Evolutionary conservation across 257 asterid genomes (phyloP), one percentile per base, ranked within the genome.

Genomic region (Nicotiana tomentosiformis): DNA sequence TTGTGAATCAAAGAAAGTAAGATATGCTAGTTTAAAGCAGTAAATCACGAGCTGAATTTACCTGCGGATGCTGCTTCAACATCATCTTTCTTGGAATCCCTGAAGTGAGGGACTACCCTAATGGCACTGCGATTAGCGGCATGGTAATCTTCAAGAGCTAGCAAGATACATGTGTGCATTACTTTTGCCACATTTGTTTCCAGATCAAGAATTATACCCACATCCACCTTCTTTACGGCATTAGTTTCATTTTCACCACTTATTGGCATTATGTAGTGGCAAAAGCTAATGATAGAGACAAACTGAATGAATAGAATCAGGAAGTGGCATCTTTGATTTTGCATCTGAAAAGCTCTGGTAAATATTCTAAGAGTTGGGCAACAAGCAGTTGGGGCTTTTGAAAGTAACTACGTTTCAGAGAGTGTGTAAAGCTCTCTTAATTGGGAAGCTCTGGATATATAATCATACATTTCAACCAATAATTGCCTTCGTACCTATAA

Each of bases 201-300:
- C 65, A 65, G 53, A 80, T 90, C 90, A 64, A 89, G 90, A 85
- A 90, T 84, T 10, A 90, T 43, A 2, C 93, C 93, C 9, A 90
- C 85, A 61, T 89, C 85, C 53, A 83, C 87, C 77, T 85, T 5
- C 43, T 37, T 81, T 18, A 29, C 61, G 29, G 84, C 81, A 65
- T 57, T 72, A 2, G 55, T 82, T 29, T 80, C 69, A 43, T 70
- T 81, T 18, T 18, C 61, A 49, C 68, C 78, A 16, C 78, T 69
- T 69, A 39, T 18, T 68, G 9, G 77, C 9, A 20, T 68, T 18
- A 33, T 65, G n/a, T 35, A 62, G 15, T 55, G 10, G 79, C 56
- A 35, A 62, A 69, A 76, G 85, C 81, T 83, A n/a, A 33, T 53
- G 77, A 70, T n/a, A 66, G 84, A 64, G 23, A 78, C 2, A 37